Base-by-base conservation (phyloP, 495 filamentous ascomycete species). In the Platismatia glauca region DNA sequence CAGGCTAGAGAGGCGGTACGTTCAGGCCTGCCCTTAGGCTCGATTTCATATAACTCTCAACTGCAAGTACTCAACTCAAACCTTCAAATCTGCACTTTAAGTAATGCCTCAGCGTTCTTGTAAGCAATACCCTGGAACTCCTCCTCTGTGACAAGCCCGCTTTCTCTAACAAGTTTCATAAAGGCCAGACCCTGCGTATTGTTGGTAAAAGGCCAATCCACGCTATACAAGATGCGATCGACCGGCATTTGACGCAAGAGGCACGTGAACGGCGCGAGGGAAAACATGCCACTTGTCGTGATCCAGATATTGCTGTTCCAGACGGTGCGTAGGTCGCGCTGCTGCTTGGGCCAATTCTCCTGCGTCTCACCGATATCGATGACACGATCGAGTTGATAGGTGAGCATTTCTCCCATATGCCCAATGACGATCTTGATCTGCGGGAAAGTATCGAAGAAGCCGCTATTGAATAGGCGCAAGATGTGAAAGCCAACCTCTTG, bases 81-180 rank as follows among this genome's bases (percentile, higher is more conserved):
- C n/a, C n/a, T n/a, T n/a, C n/a, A n/a, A n/a, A n/a, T n/a, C n/a
- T n/a, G n/a, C n/a, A 55, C 50, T 22, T 55, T 55, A 11, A 55
- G 9, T n/a, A 55, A 34, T 9, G 4, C 1, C 20, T 55, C 29
- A 3, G 53, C 53, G 11, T 55, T 55, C 53, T 16, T 15, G 12
- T 34, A 27, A 0, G 53, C 53, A 8, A 55, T 34, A 4, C 27
- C 27, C 7, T 55, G 27, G 27, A 55, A 55, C 57, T 68, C 66
- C 60, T 73, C 70, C 27, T 61, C 55, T 27, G 69, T 22, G 7
- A 58, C 39, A 20, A 79, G 64, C 34, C 74, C 76, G 38, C 82
- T 76, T 43, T 76, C 74, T 41, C 80, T 34, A 27, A 55, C 3
- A 6, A 7, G 4, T 27, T 57, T n/a, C 31, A 57, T 37, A 0